These are phyloP conservation scores for Tetrahymena borealis DNA, from an alignment of 73 alveolate species.

Conservation along the genomic window DNA sequence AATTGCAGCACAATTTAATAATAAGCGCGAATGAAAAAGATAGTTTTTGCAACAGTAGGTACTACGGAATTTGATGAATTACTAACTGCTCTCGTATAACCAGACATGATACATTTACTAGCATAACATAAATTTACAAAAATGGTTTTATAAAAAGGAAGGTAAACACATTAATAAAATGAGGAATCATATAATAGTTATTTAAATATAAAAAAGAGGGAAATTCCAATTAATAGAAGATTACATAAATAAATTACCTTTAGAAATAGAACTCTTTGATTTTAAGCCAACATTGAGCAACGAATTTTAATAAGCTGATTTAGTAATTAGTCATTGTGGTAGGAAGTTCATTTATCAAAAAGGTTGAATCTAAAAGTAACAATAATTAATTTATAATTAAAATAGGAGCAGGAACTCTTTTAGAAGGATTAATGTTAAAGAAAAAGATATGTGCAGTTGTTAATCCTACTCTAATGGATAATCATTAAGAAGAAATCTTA, in stretches of 20 bases:
- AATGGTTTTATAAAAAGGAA: background rate
- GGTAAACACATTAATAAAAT: background rate
- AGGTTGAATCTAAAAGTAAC: too few relatives aligned
- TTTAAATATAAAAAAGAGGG: background rate
- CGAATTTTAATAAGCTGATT: background rate
- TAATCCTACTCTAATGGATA: background rate
- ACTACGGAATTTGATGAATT: background rate
- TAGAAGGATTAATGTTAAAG: background rate
- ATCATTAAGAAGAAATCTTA: background rate
- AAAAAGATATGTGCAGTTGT: background rate
- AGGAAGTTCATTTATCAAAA: background rate
- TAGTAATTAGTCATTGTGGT: background rate
- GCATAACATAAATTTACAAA: background rate
- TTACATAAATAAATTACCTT: background rate
- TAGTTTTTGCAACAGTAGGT: background rate
- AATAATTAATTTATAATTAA: background rate
- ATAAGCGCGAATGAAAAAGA: background rate
- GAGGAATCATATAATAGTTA: background rate
- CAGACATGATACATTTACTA: background rate
- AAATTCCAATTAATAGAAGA: background rate
- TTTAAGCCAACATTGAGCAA: background rate
- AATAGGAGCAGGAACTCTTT: background rate
- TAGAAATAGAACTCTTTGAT: background rate
- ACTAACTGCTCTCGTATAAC: background rate
- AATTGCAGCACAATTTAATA: too few relatives aligned